A percentile compares a stretch with the other conserved stretches of the same genome.
Evolutionary conservation across 495 filamentous ascomycete species (phyloP).

Genomic region (Bacidia gigantensis): DNA sequence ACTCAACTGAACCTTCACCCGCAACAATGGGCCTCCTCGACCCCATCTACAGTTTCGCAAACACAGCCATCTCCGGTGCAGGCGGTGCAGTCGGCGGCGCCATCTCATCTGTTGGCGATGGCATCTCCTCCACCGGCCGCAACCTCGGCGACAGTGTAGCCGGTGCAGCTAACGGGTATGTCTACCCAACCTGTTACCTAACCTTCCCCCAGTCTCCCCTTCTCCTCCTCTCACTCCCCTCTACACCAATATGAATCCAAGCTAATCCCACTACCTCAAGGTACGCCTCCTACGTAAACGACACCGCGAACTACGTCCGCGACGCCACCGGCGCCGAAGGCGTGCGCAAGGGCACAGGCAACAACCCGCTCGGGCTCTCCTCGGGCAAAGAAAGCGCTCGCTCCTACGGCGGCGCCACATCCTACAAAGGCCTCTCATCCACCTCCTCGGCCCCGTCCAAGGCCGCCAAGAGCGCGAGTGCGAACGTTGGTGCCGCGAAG

Average conservation of each 20-base stretch:
- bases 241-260: too few species aligned
- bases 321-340: constrained; percentile 30
- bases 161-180: too few species aligned
- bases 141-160: constrained; percentile 26
- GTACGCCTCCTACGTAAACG: constrained; percentile 31
- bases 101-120: constrained; percentile 18
- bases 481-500: neutral
- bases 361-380: constrained; percentile 29
- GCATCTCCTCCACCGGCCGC: constrained; percentile 18
- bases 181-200: too few species aligned
- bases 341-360: constrained; percentile 22
- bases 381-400: constrained; percentile 8
- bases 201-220: too few species aligned
- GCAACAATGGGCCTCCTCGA: constrained; percentile 7
- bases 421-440: neutral
- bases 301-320: constrained; percentile 35
- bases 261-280: too few species aligned
- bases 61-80: constrained; percentile 14
- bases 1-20: neutral
- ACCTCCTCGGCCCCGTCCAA: too few species aligned
- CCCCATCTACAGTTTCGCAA: constrained; percentile 15
- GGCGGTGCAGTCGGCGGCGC: constrained; percentile 15
- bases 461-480: neutral
- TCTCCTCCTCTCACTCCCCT: too few species aligned
- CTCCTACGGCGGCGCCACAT: neutral